Evolutionary conservation across 2,329 filamentous ascomycete genomes (phyloP).

Genomic region (Claviceps maximensis): DNA sequence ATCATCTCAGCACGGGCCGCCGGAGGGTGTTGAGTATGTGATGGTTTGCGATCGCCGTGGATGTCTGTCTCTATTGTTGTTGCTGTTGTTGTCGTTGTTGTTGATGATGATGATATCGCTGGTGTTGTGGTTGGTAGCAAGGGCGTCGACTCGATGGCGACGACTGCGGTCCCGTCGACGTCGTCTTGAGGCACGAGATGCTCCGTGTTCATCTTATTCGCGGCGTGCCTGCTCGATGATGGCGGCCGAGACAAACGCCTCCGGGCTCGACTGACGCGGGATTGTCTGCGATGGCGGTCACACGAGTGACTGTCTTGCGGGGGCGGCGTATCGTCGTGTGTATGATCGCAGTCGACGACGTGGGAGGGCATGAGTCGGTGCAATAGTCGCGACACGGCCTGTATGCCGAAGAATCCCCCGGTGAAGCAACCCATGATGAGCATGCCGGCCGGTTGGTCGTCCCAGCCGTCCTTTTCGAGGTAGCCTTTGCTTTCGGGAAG

Average conservation of each 20-base stretch:
- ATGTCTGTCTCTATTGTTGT: constrained; percentile 11
- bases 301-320: constrained; percentile 15
- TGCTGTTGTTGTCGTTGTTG: not conserved
- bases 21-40: constrained; percentile 17
- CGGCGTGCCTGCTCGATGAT: constrained; percentile 10
- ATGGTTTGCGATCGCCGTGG: constrained; percentile 12
- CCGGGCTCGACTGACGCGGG: constrained; percentile 19
- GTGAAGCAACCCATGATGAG: constrained; percentile 58
- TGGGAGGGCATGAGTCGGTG: constrained; percentile 66
- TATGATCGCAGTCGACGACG: constrained; percentile 69
- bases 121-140: constrained; percentile 21
- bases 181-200: constrained; percentile 6
- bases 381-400: constrained; percentile 56
- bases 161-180: not conserved
- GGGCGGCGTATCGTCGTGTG: constrained; percentile 42
- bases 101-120: too few relatives aligned
- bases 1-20: constrained; percentile 17
- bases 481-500: constrained; percentile 75
- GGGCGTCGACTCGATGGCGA: constrained; percentile 33
- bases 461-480: constrained; percentile 54
- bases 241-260: constrained; percentile 15
- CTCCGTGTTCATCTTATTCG: constrained; percentile 1
- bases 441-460: constrained; percentile 53
- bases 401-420: constrained; percentile 61
- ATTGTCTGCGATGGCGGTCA: constrained; percentile 15